Evolutionary conservation across 108 stramenopile genomes (phyloP), one percentile per base, ranked within the genome.

Genomic region (Chaetoceros tenuissimus): DNA sequence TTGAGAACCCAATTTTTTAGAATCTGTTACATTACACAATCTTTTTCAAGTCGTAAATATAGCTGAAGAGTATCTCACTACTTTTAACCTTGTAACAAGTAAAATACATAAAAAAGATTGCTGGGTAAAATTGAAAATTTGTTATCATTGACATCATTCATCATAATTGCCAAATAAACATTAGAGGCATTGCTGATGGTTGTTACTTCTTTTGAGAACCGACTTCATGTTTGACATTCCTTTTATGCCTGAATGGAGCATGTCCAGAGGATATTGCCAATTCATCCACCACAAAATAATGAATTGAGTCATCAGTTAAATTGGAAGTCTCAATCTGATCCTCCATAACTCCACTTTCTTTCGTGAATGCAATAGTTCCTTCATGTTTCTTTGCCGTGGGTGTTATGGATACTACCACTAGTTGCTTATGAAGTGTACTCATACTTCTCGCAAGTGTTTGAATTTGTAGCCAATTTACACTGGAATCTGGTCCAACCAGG

Each of bases 261-360:
- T 93, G 92, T 59, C 89, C 92, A 7, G 87, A 83, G 10, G 84
- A 73, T 20, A 93, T 70, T 8, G 87, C 87, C 51, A 93, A 59
- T 67, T 93, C 92, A 26, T 92, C 65, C 0, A 88, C 78, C 17
- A n/a, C 25, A 48, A 51, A 53, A 13, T 40, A 40, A 13, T 28
- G 50, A 28, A 24, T 48, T 40, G 55, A n/a, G 30, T 40, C 31
- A 8, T 31, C 57, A 23, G 22, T 43, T 19, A 5, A 48, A n/a
- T 25, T 51, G 28, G 55, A 52, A 17, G 55, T 50, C 26, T 30
- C 55, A 3, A 26, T 22, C 8, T 66, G 62, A 29, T 66, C 55
- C n/a, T 30, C 46, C 18, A 45, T n/a, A 43, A 13, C 57, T 19
- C 46, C 18, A 50, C 28, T 28, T 13, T 63, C 67, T 10, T 29